Evolutionary conservation across 73 alveolate genomes (phyloP), one percentile per base, ranked within the genome.

Genomic region (Effrenium voratum): DNA sequence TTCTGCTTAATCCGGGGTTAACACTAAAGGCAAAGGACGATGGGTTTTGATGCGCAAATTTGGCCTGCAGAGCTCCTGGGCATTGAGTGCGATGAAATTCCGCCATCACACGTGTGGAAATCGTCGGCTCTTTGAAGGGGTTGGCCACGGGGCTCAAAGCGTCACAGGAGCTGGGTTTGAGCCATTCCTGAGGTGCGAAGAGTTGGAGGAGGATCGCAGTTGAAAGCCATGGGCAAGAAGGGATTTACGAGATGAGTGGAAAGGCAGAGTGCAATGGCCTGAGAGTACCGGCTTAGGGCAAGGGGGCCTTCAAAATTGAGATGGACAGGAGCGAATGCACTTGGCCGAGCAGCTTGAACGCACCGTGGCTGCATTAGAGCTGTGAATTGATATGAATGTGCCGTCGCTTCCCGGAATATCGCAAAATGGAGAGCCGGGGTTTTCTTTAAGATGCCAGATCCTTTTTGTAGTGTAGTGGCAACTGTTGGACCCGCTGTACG

Each of bases 311-410:
- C 63, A 19, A 12, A 8, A 52, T 52, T 52, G 8, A 12, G 26
- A 24, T 32, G 32, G 12, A 28, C 88, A 77, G 88, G 88, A 77
- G 50, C 88, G 88, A 10, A 77, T 77, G 88, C 13, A 45, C 43
- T 34, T 77, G 63, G 88, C 44, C 24, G 28, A 5, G 30, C 66
- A 44, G 68, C 66, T 77, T 30, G 88, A 77, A 63, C 60, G 30
- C 44, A 77, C 66, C 66, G 43, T 44, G 28, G 63, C 88, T 8
- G 60, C 41, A 45, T 5, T 59, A 28, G 63, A 41, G 2, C 38
- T 63, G 76, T 4, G 32, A 22, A 5, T 32, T 70, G 49, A 34
- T 70, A 5, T 34, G 12, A 30, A 70, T 47, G 13, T 2, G 40
- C 6, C 45, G 40, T 36, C 5, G 16, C 38, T 70, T 12, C 38